Conservation (phyloP, 2,329 filamentous ascomycete genomes). For the Diplodia seriata region DNA sequence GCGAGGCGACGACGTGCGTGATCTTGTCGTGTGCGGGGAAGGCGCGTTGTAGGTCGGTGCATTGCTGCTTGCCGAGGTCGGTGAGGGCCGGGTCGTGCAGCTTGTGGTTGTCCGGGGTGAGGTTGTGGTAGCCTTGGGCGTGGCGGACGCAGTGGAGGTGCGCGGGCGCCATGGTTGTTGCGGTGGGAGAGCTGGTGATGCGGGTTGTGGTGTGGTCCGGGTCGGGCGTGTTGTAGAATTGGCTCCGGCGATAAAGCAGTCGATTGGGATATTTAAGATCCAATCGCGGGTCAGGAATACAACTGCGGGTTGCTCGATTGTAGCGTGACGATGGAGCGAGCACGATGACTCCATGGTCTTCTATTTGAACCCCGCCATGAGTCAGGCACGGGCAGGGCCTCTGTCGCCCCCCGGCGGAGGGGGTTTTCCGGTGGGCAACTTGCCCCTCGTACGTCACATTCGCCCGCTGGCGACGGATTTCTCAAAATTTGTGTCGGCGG, state of each 20-base stretch:
- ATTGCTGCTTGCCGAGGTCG: slow-evolving; percentile 72
- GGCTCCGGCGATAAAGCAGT: background rate
- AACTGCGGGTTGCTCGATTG: slow-evolving; percentile 9
- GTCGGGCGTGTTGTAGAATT: background rate
- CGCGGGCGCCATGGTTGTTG: slow-evolving; percentile 48
- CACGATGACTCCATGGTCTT: slow-evolving; percentile 4
- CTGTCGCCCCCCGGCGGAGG: background rate
- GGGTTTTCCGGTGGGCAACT: background rate
- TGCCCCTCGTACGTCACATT: slow-evolving; percentile 20
- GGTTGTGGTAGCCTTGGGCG: slow-evolving; percentile 80
- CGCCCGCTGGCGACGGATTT: background rate
- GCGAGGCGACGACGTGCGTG: slow-evolving; percentile 76
- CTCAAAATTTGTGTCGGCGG: slow-evolving; percentile 7
- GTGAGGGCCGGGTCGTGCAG: slow-evolving; percentile 77
- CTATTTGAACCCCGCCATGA: slow-evolving; percentile 20
- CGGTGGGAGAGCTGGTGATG: background rate
- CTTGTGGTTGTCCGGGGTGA: slow-evolving; percentile 61
- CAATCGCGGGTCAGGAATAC: background rate
- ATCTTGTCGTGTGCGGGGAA: slow-evolving; percentile 68
- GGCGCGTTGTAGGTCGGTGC: slow-evolving; percentile 53
- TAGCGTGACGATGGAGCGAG: slow-evolving; percentile 17
- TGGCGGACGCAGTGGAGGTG: slow-evolving; percentile 73
- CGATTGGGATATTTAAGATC: background rate
- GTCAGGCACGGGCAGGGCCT: slow-evolving; percentile 2
- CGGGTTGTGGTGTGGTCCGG: background rate